Base-by-base conservation (phyloP, 192 early-diverging fungal genomes). In the Kickxella alabastrina region DNA sequence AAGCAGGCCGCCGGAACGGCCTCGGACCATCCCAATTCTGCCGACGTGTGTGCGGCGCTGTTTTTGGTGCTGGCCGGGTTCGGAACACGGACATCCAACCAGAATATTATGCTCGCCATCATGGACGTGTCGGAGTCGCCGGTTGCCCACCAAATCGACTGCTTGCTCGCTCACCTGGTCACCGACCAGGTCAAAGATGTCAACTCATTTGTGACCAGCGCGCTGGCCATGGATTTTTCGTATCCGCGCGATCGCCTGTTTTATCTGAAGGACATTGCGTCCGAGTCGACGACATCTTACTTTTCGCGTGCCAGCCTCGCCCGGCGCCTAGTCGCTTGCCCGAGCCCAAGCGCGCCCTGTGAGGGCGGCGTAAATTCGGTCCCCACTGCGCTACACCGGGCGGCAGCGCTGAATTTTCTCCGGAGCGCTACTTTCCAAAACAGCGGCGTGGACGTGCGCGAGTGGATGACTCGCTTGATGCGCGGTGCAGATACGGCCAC, bases 201-300 rank as follows among this genome's bases (percentile, higher is more conserved):
- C 18, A 41, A 42, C 38, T 26, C 42, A 18, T 60, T 69, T 49
- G 35, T 69, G 10, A 23, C 38, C 6, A 17, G 21, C 25, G 43
- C 49, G 0, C 40, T 75, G 28, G 43, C 26, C 6, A 69, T 75
- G 66, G 65, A 69, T 35, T 68, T 75, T 62, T 43, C 44, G 3
- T 75, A 52, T 19, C 72, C 72, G 14, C 51, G 49, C 43, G 72
- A 75, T 12, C 66, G 66, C 15, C 66, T 75, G 32, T 75, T 65
- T 40, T 52, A 53, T 17, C 39, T 75, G 1, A 68, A 65, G 35
- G 66, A 69, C 19, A 27, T 45, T 19, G 37, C 60, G 4, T 15
- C 48, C 15, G 52, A 69, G 43, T 48, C 64, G 27, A 21, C 36
- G 1, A 15, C 23, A 0, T 9, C 48, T 4, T 43, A 68, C 40